A percentile compares a stretch with the other conserved stretches of the same genome.
These are phyloP conservation scores for Spirogloea muscicola DNA, from an alignment of 139 green algal species.

Conservation along the genomic window DNA sequence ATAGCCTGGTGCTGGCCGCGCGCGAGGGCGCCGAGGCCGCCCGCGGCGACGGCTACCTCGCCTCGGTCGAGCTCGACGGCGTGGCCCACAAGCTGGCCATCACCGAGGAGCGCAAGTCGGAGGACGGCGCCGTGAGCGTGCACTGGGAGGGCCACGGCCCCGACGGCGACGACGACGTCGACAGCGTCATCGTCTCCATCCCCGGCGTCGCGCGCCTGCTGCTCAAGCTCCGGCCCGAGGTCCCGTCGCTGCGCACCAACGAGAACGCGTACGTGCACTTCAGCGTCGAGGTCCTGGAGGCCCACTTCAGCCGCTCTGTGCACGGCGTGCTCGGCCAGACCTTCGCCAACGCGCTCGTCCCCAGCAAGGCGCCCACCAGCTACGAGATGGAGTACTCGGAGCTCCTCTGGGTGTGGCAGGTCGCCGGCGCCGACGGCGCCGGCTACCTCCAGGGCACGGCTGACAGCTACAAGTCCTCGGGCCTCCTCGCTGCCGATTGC, in stretches of 20 bases:
- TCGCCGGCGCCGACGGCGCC: not conserved
- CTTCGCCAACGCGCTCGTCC: conserved; percentile 7
- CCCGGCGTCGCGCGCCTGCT: not conserved
- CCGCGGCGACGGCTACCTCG: conserved; percentile 17
- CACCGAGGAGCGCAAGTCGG: not conserved
- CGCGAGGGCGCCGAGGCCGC: not conserved
- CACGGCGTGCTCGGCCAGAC: conserved; percentile 16
- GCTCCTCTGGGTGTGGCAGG: not conserved
- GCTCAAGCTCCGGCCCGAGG: conserved; percentile 13
- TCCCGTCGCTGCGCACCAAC: conserved; percentile 4
- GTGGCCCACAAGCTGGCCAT: too few species aligned
- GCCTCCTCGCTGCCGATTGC: conserved; percentile 15
- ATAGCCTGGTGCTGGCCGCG: not conserved
- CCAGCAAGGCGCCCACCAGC: conserved; percentile 20
- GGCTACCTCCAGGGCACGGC: conserved; percentile 12
- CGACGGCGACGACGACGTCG: conserved; percentile 10
- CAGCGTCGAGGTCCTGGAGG: not conserved
- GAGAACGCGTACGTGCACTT: conserved; percentile 27
- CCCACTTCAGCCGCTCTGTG: not conserved
- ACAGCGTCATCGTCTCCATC: conserved; percentile 1
- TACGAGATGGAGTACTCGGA: conserved; percentile 31
- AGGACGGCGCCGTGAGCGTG: not conserved
- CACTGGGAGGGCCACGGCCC: not conserved
- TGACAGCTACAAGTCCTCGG: conserved; percentile 1
- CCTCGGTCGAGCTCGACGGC: not conserved